These are phyloP conservation scores for Ogataea glucozyma DNA, from an alignment of 805 yeast species.

Conservation along the genomic window DNA sequence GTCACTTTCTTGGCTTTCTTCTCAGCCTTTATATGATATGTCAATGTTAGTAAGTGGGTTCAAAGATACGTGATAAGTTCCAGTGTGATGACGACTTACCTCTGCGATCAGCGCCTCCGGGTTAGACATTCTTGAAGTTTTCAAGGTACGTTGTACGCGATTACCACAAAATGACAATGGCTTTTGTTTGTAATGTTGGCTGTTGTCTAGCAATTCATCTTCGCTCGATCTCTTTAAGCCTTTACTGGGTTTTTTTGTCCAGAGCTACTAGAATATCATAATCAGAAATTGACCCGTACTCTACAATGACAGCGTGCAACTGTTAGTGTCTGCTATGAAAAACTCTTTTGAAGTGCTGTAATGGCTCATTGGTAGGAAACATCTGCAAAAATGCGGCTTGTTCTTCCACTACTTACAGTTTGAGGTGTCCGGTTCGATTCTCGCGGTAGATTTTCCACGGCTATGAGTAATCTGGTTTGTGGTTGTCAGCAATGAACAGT, in stretches of 20 bases:
- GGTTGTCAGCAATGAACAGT: conserved; percentile 35
- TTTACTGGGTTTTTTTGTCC: neutral
- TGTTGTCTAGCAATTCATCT: conserved; percentile 5
- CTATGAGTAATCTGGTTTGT: conserved; percentile 37
- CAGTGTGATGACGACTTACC: conserved; percentile 34
- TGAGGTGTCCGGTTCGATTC: conserved; percentile 47
- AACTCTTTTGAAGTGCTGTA: conserved; percentile 26
- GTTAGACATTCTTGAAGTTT: conserved; percentile 32
- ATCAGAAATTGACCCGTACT: neutral
- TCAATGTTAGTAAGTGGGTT: conserved; percentile 3
- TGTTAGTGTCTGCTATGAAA: neutral
- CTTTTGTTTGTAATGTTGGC: no score
- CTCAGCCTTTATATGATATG: conserved; percentile 54
- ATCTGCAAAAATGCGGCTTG: conserved; percentile 21
- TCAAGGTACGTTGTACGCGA: no score
- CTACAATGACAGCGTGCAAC: neutral
- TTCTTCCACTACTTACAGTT: conserved; percentile 27
- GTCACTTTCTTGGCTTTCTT: conserved; percentile 67
- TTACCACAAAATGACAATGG: no score
- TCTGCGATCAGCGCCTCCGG: conserved; percentile 36
- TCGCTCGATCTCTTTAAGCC: conserved; percentile 6
- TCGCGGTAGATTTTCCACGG: conserved; percentile 36
- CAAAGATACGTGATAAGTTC: neutral
- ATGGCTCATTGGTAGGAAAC: conserved; percentile 36
- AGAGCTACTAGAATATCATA: conserved; percentile 2